Percentiles rank a stretch among this genome's conserved stretches.
Conservation (phyloP, 1,284 basidiomycete species). For the Somion occarium region DNA sequence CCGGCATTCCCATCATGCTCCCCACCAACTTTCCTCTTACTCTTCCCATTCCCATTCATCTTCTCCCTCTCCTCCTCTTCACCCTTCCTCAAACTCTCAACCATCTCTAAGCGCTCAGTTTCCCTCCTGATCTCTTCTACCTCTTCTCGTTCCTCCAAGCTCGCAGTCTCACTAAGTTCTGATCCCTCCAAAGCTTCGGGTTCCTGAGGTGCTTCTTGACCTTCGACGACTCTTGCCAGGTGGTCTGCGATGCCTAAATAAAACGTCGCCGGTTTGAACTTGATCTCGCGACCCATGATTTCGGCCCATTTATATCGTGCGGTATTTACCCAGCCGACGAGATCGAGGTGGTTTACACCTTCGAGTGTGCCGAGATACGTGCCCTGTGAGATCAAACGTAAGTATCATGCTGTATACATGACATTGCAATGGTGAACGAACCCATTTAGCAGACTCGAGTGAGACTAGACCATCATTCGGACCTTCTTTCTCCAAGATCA, state of each 20-base stretch:
- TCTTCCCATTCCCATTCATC: not conserved
- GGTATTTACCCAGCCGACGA: conserved; percentile 82
- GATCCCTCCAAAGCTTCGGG: conserved; percentile 5
- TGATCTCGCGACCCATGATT: conserved; percentile 83
- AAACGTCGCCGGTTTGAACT: conserved; percentile 86
- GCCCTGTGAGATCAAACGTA: conserved; percentile 39
- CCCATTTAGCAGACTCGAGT: conserved; percentile 80
- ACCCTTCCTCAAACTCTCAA: conserved; percentile 26
- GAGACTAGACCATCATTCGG: conserved; percentile 91
- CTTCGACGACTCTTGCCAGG: conserved; percentile 67
- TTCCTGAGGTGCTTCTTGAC: conserved; percentile 18
- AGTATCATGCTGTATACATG: conserved; percentile 4
- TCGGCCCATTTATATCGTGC: conserved; percentile 84
- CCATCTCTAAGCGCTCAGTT: conserved; percentile 27
- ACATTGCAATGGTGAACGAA: conserved; percentile 24
- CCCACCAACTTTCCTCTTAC: too few relatives aligned
- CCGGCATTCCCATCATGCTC: too few relatives aligned
- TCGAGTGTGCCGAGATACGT: conserved; percentile 84
- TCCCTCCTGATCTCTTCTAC: conserved; percentile 21
- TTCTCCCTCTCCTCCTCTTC: not conserved
- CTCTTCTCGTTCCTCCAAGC: conserved; percentile 13
- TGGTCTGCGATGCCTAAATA: conserved; percentile 77
- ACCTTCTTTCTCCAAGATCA: conserved; percentile 86
- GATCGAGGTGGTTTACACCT: conserved; percentile 89
- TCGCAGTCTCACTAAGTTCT: not conserved